A percentile compares a stretch with the other conserved stretches of the same genome.
Conservation (phyloP, 2,329 filamentous ascomycete genomes). For the Colletotrichum limetticola region DNA sequence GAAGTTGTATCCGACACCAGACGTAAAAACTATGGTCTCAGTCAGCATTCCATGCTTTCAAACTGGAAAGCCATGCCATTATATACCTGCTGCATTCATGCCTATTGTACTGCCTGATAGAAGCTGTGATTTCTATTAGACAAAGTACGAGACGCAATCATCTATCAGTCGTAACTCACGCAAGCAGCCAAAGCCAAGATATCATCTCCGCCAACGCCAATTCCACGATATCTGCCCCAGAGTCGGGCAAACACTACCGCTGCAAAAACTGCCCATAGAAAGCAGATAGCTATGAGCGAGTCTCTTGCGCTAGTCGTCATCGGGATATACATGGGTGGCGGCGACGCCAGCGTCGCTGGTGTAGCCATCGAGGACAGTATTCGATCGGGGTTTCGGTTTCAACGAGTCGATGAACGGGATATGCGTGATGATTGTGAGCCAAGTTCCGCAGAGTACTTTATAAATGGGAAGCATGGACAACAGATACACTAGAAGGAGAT, state of each 20-base stretch:
- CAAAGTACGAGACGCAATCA: no score
- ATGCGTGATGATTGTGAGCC: background rate
- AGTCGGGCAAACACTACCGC: constrained; percentile 25
- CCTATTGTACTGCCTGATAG: constrained; percentile 33
- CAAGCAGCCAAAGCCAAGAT: constrained; percentile 31
- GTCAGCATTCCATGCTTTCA: background rate
- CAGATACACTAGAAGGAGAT: constrained; percentile 8
- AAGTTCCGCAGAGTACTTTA: background rate
- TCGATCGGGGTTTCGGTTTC: background rate
- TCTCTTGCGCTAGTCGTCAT: constrained; percentile 32
- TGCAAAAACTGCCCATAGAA: constrained; percentile 22
- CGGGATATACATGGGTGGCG: constrained; percentile 18
- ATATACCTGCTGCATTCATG: constrained; percentile 19
- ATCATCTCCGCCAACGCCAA: constrained; percentile 33
- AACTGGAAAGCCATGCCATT: background rate
- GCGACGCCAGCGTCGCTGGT: constrained; percentile 3
- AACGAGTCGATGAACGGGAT: background rate
- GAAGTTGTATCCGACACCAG: constrained; percentile 36
- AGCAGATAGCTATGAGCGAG: constrained; percentile 30
- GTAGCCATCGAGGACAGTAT: constrained; percentile 4
- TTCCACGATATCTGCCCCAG: constrained; percentile 24
- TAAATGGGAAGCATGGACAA: background rate
- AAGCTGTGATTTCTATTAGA: background rate
- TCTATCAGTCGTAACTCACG: constrained; percentile 12
- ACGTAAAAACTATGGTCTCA: constrained; percentile 16